Percentiles rank a stretch among this genome's conserved stretches.
These are phyloP conservation scores for Xerocomus spinulosus DNA, from an alignment of 768 basidiomycete species.

Conservation along the genomic window DNA sequence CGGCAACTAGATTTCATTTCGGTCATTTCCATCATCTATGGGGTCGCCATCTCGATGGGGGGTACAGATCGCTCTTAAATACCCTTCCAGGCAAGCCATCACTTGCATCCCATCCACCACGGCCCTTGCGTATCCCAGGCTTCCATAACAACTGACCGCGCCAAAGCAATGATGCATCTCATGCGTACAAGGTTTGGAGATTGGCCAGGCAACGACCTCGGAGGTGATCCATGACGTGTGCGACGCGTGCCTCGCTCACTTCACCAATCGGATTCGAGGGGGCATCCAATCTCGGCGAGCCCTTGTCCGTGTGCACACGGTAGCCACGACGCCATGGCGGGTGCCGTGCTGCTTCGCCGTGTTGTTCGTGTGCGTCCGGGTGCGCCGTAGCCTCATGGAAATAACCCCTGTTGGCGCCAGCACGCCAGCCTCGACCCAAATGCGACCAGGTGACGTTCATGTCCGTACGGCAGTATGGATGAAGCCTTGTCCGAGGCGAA, in stretches of 20 bases:
- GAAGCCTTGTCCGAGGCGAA: slow-evolving; percentile 20
- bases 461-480: not conserved
- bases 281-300: slow-evolving; percentile 18
- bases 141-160: slow-evolving; percentile 8
- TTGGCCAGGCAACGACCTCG: slow-evolving; percentile 9
- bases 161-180: slow-evolving; percentile 21
- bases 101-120: not conserved
- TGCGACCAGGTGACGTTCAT: slow-evolving; percentile 10
- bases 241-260: slow-evolving; percentile 13
- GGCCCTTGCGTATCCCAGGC: not conserved
- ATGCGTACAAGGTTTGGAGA: slow-evolving; percentile 11
- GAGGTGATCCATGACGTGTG: slow-evolving; percentile 12
- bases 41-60: not conserved
- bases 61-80: not conserved
- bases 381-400: slow-evolving; percentile 20
- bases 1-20: slow-evolving; percentile 24
- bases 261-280: slow-evolving; percentile 24
- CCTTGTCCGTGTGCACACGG: not conserved
- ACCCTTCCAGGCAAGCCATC: not conserved
- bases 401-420: slow-evolving; percentile 4
- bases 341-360: not conserved
- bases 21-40: slow-evolving; percentile 18
- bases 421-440: not conserved
- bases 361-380: not conserved
- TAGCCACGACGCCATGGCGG: not conserved